These are phyloP conservation scores for Henckelia pumila DNA, from an alignment of 257 asterid genomes.

Conservation along the genomic window DNA sequence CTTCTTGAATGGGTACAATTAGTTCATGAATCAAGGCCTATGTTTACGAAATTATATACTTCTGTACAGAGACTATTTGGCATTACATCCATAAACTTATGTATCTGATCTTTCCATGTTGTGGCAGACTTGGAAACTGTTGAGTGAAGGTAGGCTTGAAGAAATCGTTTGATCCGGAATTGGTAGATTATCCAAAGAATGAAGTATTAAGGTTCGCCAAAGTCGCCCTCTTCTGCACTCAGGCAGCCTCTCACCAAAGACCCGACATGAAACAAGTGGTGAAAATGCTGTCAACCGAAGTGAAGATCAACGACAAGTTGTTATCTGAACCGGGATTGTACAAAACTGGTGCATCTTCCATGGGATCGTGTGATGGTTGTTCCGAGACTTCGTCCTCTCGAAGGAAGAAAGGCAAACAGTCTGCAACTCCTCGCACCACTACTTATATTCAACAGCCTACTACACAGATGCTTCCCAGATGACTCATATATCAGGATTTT, in stretches of 20 bases:
- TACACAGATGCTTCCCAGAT: constrained; percentile 66
- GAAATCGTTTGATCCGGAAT: constrained; percentile 67
- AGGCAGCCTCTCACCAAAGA: constrained; percentile 60
- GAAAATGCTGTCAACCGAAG: constrained; percentile 61
- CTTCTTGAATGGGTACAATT: constrained; percentile 75
- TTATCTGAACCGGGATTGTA: constrained; percentile 60
- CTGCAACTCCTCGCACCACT: constrained; percentile 16
- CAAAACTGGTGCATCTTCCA: constrained; percentile 30
- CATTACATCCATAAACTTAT: neutral
- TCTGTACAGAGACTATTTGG: no score
- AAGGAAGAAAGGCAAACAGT: constrained; percentile 33
- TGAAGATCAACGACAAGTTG: constrained; percentile 50
- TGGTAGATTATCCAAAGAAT: constrained; percentile 44
- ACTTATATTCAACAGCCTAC: neutral
- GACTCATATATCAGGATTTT: constrained; percentile 17
- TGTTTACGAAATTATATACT: no score
- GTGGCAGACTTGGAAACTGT: constrained; percentile 75
- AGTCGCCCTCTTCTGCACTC: constrained; percentile 76
- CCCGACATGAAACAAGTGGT: constrained; percentile 84
- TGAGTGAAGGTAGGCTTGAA: constrained; percentile 49
- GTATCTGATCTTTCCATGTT: constrained; percentile 8
- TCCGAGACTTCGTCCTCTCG: constrained; percentile 31
- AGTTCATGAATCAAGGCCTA: neutral
- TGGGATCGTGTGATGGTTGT: constrained; percentile 27
- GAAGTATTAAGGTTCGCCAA: constrained; percentile 52